These are phyloP conservation scores for Pyronema omphalodes DNA, from an alignment of 495 filamentous ascomycete species.

Conservation along the genomic window DNA sequence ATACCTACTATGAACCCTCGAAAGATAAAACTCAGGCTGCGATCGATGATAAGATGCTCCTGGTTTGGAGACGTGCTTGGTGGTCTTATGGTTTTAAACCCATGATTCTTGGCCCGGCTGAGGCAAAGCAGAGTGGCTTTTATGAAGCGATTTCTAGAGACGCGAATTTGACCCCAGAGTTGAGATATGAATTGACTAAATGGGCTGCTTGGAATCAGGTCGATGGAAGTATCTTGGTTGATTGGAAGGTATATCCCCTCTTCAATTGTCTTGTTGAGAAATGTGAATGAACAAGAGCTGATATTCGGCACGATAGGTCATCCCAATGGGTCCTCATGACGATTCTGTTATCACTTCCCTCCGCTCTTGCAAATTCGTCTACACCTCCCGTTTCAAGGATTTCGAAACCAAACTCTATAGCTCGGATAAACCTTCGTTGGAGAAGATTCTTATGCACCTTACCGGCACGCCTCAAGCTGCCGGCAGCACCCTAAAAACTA, in stretches of 20 bases:
- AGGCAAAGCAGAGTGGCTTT: slow-evolving; percentile 69
- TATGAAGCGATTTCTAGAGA: slow-evolving; percentile 47
- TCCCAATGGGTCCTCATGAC: slow-evolving; percentile 71
- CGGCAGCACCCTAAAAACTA: slow-evolving; percentile 39
- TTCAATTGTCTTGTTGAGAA: neutral
- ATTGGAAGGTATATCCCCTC: slow-evolving; percentile 36
- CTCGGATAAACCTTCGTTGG: slow-evolving; percentile 37
- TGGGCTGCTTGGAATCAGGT: slow-evolving; percentile 92
- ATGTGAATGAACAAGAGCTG: neutral
- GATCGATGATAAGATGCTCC: slow-evolving; percentile 59
- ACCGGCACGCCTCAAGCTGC: slow-evolving; percentile 2
- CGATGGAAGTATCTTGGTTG: slow-evolving; percentile 71
- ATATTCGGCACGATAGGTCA: slow-evolving; percentile 24
- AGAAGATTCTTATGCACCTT: slow-evolving; percentile 14
- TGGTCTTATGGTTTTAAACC: slow-evolving; percentile 85
- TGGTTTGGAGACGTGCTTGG: slow-evolving; percentile 84
- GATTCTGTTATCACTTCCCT: slow-evolving; percentile 53
- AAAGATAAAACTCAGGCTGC: slow-evolving; percentile 37
- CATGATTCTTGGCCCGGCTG: slow-evolving; percentile 56
- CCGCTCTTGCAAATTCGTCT: slow-evolving; percentile 51
- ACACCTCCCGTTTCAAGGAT: slow-evolving; percentile 55
- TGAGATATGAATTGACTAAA: slow-evolving; percentile 57
- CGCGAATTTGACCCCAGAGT: slow-evolving; percentile 28
- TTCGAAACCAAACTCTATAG: slow-evolving; percentile 55
- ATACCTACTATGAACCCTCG: slow-evolving; percentile 77